These are phyloP conservation scores for Hansfordia pulvinata DNA, from an alignment of 2,329 filamentous ascomycete species.

Conservation along the genomic window DNA sequence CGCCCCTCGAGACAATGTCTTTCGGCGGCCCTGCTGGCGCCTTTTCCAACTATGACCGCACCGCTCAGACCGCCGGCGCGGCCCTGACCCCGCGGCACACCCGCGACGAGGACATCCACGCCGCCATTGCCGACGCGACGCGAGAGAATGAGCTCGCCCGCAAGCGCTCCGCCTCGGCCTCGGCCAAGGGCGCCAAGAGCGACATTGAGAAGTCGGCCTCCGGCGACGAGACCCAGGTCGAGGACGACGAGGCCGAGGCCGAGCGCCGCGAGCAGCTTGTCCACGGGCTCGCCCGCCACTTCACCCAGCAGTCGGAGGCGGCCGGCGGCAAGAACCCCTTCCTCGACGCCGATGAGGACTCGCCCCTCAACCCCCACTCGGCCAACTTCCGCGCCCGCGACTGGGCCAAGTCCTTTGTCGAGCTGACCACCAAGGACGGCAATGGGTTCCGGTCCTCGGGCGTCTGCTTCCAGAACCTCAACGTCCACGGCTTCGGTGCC, in stretches of 20 bases:
- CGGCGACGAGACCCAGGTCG: constrained; percentile 20
- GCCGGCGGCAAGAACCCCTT: constrained; percentile 33
- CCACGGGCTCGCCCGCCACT: constrained; percentile 40
- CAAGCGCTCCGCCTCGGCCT: constrained; percentile 3
- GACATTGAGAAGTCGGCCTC: constrained; percentile 6
- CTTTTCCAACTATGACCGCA: constrained; percentile 2
- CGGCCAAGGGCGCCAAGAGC: constrained; percentile 8
- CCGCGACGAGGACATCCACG: not conserved
- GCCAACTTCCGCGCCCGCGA: constrained; percentile 37
- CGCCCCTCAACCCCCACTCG: constrained; percentile 38
- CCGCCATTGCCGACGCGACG: not conserved
- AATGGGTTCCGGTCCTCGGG: constrained; percentile 46
- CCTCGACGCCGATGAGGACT: constrained; percentile 26
- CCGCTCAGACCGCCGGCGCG: not conserved
- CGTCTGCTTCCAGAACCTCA: constrained; percentile 53
- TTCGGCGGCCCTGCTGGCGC: too few species aligned
- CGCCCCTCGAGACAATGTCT: too few species aligned
- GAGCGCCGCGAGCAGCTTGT: constrained; percentile 36
- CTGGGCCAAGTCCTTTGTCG: constrained; percentile 48
- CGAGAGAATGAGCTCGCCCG: too few species aligned
- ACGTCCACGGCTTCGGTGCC: constrained; percentile 53
- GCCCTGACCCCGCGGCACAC: not conserved
- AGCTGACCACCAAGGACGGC: constrained; percentile 36
- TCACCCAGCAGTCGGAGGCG: constrained; percentile 32
- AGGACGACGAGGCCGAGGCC: constrained; percentile 29